Conservation (phyloP, 2,329 filamentous ascomycete species). For the Aurifilum marmelostoma region DNA sequence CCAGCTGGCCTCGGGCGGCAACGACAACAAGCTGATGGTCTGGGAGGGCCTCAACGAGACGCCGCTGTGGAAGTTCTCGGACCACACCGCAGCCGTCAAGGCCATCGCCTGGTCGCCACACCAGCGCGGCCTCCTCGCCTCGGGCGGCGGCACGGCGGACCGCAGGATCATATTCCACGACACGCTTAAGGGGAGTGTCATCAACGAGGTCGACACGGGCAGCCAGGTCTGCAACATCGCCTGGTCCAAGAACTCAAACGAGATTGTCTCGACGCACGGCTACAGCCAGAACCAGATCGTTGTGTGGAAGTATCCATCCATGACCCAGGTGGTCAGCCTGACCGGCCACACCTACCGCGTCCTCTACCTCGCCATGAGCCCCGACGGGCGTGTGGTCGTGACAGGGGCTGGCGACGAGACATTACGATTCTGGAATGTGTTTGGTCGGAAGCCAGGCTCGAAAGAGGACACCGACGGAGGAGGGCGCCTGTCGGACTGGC, state of each 20-base stretch:
- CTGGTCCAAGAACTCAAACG: constrained; percentile 97
- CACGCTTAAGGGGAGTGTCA: constrained; percentile 77
- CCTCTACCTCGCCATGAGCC: constrained; percentile 95
- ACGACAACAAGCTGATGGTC: constrained; percentile 98
- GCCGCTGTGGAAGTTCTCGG: constrained; percentile 89
- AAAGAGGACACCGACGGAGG: constrained; percentile 69
- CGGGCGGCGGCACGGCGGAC: constrained; percentile 93
- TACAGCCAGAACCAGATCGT: constrained; percentile 99
- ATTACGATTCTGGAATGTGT: constrained; percentile 94
- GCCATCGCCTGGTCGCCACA: constrained; percentile 98
- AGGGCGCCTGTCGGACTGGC: constrained; percentile 72
- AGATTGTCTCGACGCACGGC: constrained; percentile 95
- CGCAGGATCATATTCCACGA: constrained; percentile 98
- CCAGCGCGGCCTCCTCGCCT: constrained; percentile 90
- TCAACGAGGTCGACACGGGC: constrained; percentile 92
- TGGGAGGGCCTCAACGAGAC: constrained; percentile 97
- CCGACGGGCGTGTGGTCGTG: constrained; percentile 89
- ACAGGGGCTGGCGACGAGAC: constrained; percentile 97
- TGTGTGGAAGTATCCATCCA: constrained; percentile 98
- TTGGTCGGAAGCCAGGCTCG: constrained; percentile 77
- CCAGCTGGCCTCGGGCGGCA: constrained; percentile 92
- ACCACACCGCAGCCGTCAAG: constrained; percentile 95
- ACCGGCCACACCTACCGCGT: constrained; percentile 98
- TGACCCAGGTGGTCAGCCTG: constrained; percentile 93
- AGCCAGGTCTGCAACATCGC: constrained; percentile 98